Evolutionary conservation across 305 asterid species (phyloP).

Genomic region (Coffea humblotiana): DNA sequence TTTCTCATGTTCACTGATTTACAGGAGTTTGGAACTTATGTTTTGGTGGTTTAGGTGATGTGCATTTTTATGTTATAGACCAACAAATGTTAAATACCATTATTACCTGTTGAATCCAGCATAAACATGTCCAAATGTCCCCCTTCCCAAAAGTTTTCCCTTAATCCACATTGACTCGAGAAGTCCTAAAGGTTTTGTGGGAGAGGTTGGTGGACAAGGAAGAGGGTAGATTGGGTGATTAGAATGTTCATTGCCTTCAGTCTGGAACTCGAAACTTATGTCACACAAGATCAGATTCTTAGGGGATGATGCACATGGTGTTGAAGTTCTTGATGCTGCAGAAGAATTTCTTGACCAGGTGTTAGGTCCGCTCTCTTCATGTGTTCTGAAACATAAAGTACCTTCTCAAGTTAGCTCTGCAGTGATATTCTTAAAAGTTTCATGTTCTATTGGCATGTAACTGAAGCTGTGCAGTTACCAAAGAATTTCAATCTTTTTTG

Average conservation of each 20-base stretch:
- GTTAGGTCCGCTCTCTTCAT: neutral
- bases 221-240: neutral
- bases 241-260: neutral
- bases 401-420: neutral
- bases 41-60: neutral
- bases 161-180: constrained; percentile 55
- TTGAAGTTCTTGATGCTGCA: constrained; percentile 7
- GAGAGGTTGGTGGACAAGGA: constrained; percentile 13
- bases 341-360: neutral
- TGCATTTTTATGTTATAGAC: neutral
- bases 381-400: neutral
- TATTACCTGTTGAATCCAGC: constrained; percentile 64
- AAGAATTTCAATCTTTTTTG: neutral
- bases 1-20: neutral
- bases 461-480: neutral
- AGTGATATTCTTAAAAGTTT: neutral
- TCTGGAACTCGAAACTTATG: neutral
- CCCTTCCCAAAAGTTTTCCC: constrained; percentile 70
- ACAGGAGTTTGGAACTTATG: neutral
- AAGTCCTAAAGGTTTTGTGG: constrained; percentile 36
- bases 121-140: constrained; percentile 76
- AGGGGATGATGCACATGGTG: neutral
- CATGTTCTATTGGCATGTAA: neutral
- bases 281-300: neutral
- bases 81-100: neutral